These are phyloP conservation scores for Xylaria sp. DNA, from an alignment of 2,329 filamentous ascomycete genomes.

Conservation along the genomic window DNA sequence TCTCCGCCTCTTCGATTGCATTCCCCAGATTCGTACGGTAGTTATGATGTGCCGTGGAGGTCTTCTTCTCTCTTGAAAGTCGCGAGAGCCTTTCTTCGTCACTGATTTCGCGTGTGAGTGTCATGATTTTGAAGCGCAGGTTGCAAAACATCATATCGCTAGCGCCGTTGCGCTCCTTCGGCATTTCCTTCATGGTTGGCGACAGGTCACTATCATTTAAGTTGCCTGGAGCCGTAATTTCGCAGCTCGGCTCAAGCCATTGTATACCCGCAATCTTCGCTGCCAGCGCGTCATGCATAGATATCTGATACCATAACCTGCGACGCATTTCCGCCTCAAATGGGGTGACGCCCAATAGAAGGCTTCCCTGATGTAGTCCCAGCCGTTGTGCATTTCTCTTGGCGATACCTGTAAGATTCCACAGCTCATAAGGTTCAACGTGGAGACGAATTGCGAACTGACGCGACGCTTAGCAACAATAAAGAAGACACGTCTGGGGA, in stretches of 20 bases:
- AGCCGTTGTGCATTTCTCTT: slow-evolving; percentile 17
- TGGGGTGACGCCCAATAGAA: not conserved
- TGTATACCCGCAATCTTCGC: not conserved
- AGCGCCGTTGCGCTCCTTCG: slow-evolving; percentile 10
- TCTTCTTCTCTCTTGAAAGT: not conserved
- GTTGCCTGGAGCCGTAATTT: slow-evolving; percentile 11
- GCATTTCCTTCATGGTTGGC: not conserved
- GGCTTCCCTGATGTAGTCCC: slow-evolving; percentile 11
- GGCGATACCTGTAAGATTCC: slow-evolving; percentile 18
- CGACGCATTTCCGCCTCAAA: slow-evolving; percentile 16
- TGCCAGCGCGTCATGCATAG: slow-evolving; percentile 3
- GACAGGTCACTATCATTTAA: slow-evolving; percentile 15
- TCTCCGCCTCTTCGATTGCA: slow-evolving; percentile 11
- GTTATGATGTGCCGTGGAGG: not conserved
- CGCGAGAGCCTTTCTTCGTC: not conserved
- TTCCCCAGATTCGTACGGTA: not conserved
- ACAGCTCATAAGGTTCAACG: slow-evolving; percentile 9
- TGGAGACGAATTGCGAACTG: slow-evolving; percentile 7
- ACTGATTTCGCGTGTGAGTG: not conserved
- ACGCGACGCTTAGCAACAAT: slow-evolving; percentile 1
- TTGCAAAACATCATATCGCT: slow-evolving; percentile 21
- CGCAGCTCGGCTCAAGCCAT: slow-evolving; percentile 2
- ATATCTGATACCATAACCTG: slow-evolving; percentile 13
- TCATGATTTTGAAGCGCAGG: slow-evolving; percentile 16
- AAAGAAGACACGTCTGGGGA: not conserved